Base-by-base conservation (phyloP, 2,329 filamentous ascomycete species). In the Botrytis deweyae region DNA sequence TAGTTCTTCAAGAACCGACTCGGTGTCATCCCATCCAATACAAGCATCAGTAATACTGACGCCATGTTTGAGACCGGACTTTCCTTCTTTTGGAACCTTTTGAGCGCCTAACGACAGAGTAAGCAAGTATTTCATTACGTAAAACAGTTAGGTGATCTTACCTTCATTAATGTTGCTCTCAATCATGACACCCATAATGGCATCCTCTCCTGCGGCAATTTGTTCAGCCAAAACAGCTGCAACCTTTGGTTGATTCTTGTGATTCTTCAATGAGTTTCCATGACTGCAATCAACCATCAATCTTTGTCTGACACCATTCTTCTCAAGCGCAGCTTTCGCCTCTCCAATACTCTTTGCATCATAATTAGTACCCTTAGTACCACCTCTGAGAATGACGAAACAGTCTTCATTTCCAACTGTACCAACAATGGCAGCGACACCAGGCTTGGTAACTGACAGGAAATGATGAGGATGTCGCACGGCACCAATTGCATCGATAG, bases 231-330 rank as follows among this genome's bases (percentile, higher is more conserved):
- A 83, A 18, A 87, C 88, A 69, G 90, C 90, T 5, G 94, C 95
- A 33, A 99, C 96, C 87, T 95, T 94, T 78, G 95, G 95, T 85
- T 99, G 96, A 84, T 98, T 99, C 85, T 91, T 94, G 88, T 98
- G 95, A 84, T 98, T 90, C 88, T 99, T 99, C 82, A 92, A 86
- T 64, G 93, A 97, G 86, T 98, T 98, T 77, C 96, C 96, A 83
- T 99, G 96, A 83, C 93, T 96, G 88, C 96, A 99, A 84, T 99
- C 96, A 44, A 99, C 92, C 96, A 99, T 99, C 80, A 99, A 87
- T 76, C 94, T 88, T 77, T 93, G 87, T 73, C 87, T 87, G 76
- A 96, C 85, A 36, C 91, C 91, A 80, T 94, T 91, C 83, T 93
- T 92, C 75, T 85, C 85, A 52, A 99, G 86, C 71, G 93, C 91